These are phyloP conservation scores for Trichoderma virens DNA, from an alignment of 495 filamentous ascomycete genomes.

Conservation along the genomic window DNA sequence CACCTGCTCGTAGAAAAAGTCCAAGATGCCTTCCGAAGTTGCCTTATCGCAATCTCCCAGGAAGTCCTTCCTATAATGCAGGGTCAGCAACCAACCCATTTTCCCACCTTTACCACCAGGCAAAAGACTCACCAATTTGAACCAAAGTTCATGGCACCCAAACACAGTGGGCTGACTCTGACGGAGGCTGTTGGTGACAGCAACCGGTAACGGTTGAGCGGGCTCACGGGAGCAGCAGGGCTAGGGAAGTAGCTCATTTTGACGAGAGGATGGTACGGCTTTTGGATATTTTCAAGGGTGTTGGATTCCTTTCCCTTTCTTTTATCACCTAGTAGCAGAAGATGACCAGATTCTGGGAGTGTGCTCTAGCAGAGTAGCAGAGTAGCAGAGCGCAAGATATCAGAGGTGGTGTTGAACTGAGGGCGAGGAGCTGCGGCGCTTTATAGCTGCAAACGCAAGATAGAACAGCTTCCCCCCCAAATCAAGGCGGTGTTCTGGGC, in stretches of 20 bases:
- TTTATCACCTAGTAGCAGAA: not conserved
- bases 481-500: not conserved
- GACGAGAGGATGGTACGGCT: not conserved
- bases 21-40: constrained; percentile 54
- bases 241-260: constrained; percentile 15
- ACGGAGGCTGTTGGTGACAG: constrained; percentile 52
- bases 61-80: constrained; percentile 21
- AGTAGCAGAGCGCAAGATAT: not conserved
- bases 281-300: not conserved
- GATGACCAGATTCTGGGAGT: not conserved
- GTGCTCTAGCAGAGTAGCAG: not conserved
- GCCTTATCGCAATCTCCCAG: constrained; percentile 58
- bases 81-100: not conserved
- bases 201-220: constrained; percentile 50
- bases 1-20: constrained; percentile 54
- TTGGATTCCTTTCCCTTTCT: not conserved
- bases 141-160: constrained; percentile 59
- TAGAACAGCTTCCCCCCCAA: not conserved
- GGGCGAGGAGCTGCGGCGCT: not conserved
- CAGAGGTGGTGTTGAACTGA: not conserved
- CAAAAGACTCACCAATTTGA: constrained; percentile 36
- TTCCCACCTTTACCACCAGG: not conserved
- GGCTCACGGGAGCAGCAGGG: constrained; percentile 35
- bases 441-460: not conserved
- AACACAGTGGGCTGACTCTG: constrained; percentile 51